Evolutionary conservation across 305 asterid genomes (phyloP).

Genomic region (Fraxinus sp.): DNA sequence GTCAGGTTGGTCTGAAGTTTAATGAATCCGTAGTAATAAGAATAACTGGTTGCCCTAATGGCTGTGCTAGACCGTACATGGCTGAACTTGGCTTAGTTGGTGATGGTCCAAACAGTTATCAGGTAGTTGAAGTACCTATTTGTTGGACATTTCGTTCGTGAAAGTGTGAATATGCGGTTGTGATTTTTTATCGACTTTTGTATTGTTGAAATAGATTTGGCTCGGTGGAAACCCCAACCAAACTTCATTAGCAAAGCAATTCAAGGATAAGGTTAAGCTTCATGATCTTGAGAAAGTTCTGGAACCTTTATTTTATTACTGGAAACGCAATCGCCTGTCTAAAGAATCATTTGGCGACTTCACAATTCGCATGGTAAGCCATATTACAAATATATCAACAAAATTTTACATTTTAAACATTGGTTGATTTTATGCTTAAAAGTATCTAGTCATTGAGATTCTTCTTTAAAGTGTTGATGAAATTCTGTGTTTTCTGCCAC

Average conservation of each 20-base stretch:
- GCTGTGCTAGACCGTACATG: too few species aligned
- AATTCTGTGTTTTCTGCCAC: neutral
- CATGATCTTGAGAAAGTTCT: conserved; percentile 86
- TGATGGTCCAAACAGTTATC: too few species aligned
- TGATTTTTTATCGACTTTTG: neutral
- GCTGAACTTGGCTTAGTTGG: too few species aligned
- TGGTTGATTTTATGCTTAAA: neutral
- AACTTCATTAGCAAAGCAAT: conserved; percentile 60
- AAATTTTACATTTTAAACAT: neutral
- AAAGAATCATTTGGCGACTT: conserved; percentile 89
- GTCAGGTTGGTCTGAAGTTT: neutral
- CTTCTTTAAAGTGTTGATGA: neutral
- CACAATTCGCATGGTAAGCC: conserved; percentile 71
- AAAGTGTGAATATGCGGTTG: neutral
- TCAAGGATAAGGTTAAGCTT: conserved; percentile 83
- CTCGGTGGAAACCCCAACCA: conserved; percentile 91
- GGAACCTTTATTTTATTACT: conserved; percentile 82
- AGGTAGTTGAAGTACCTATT: neutral
- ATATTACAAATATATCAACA: neutral
- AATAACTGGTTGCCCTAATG: too few species aligned
- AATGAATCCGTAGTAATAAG: too few species aligned
- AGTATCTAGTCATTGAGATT: neutral
- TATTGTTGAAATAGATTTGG: conserved; percentile 60
- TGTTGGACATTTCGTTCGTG: neutral
- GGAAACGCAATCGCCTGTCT: conserved; percentile 70